phyloP scores from a whole-genome alignment of 176 grass and related monocot species.

The Dendrocalamus sinicus region DNA sequence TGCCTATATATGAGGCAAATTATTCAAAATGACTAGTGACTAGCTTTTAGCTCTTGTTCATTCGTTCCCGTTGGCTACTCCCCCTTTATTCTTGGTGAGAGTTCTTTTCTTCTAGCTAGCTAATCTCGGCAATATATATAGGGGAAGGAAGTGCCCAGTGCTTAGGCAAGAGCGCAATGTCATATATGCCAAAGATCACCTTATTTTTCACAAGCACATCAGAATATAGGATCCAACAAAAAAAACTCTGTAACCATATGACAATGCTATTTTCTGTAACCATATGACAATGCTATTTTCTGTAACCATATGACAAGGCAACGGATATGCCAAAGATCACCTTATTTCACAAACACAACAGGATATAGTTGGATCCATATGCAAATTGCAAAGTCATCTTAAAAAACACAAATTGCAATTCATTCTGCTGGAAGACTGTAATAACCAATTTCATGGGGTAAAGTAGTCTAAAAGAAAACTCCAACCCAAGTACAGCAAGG shows the following conservation, averaged over 20 bases:
- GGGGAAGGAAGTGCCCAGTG: slow-evolving; percentile 70
- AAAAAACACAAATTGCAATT: background rate
- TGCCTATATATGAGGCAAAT: slow-evolving; percentile 21
- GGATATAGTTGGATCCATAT: background rate
- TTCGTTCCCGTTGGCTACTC: background rate
- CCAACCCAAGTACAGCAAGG: background rate
- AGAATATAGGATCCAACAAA: background rate
- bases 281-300: background rate
- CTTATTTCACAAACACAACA: background rate
- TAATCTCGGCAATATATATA: slow-evolving; percentile 38
- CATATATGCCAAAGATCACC: slow-evolving; percentile 22
- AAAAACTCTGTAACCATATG: no score
- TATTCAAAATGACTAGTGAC: slow-evolving; percentile 21
- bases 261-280: no score
- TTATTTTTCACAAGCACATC: background rate
- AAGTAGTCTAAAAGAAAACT: background rate
- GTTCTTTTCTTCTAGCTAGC: background rate
- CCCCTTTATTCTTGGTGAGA: slow-evolving; percentile 28
- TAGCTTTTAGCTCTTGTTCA: background rate
- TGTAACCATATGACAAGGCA: background rate
- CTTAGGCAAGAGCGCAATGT: slow-evolving; percentile 67
- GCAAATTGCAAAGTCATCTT: background rate
- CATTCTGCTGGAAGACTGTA: background rate
- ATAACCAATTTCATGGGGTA: slow-evolving; percentile 4
- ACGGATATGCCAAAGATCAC: background rate